Percentiles rank a stretch among this genome's conserved stretches.
Conservation (phyloP, 805 yeast genomes). For the Candida sonorensis region DNA sequence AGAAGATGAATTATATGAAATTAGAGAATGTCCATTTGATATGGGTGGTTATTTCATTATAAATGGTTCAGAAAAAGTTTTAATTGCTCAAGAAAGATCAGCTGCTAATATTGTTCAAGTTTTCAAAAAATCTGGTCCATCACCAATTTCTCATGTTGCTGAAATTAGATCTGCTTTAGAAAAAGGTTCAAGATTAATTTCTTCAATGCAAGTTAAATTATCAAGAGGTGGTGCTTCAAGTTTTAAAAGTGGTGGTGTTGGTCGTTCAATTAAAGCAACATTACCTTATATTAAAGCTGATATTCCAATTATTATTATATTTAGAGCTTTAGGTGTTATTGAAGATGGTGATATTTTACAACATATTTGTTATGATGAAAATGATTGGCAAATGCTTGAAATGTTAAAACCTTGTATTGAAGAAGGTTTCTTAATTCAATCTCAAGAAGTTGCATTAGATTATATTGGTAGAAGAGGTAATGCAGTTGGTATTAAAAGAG, state of each 20-base stretch:
- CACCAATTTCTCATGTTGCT: slow-evolving; percentile 93
- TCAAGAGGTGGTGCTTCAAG: slow-evolving; percentile 44
- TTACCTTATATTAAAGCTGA: slow-evolving; percentile 95
- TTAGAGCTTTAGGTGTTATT: slow-evolving; percentile 96
- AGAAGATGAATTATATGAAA: slow-evolving; percentile 89
- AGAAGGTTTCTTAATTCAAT: slow-evolving; percentile 97
- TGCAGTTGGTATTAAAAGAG: slow-evolving; percentile 92
- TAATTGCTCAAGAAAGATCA: slow-evolving; percentile 97
- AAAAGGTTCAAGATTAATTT: slow-evolving; percentile 92
- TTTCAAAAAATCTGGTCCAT: slow-evolving; percentile 94
- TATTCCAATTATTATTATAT: slow-evolving; percentile 93
- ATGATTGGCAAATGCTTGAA: slow-evolving; percentile 99
- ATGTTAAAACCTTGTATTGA: slow-evolving; percentile 98
- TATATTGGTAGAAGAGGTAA: slow-evolving; percentile 98
- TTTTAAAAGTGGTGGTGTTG: slow-evolving; percentile 43
- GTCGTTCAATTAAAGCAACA: slow-evolving; percentile 89
- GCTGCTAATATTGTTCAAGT: slow-evolving; percentile 99
- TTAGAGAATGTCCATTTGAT: slow-evolving; percentile 98
- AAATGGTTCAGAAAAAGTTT: slow-evolving; percentile 96
- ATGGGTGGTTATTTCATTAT: slow-evolving; percentile 99
- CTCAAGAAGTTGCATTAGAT: slow-evolving; percentile 95
- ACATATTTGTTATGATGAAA: slow-evolving; percentile 95
- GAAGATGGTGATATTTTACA: slow-evolving; percentile 99
- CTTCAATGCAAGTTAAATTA: slow-evolving; percentile 89
- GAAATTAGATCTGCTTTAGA: slow-evolving; percentile 96